A percentile compares a stretch with the other conserved stretches of the same genome.
These are phyloP conservation scores for Suillus luteus DNA, from an alignment of 768 basidiomycete species.

Conservation along the genomic window DNA sequence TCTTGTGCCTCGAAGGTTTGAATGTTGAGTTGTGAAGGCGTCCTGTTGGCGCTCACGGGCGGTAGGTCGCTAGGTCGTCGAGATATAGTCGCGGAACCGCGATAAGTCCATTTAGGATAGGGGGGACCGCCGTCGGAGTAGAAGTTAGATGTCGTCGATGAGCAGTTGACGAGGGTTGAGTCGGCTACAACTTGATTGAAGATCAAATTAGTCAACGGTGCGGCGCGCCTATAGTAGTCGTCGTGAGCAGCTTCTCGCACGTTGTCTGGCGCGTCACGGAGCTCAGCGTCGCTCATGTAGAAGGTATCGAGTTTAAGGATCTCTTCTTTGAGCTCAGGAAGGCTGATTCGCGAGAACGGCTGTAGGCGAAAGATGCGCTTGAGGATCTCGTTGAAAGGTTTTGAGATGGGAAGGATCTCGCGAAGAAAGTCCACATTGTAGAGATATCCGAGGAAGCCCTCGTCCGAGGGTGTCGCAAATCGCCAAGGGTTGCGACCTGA, in stretches of 20 bases:
- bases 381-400: slow-evolving; percentile 62
- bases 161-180: slow-evolving; percentile 4
- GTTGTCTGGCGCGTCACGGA: slow-evolving; percentile 32
- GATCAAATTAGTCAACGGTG: slow-evolving; percentile 4
- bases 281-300: slow-evolving; percentile 55
- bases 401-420: slow-evolving; percentile 72
- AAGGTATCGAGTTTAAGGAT: slow-evolving; percentile 61
- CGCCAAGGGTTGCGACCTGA: slow-evolving; percentile 76
- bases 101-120: slow-evolving; percentile 3
- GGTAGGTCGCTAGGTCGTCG: background rate
- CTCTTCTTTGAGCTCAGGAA: slow-evolving; percentile 58
- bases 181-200: slow-evolving; percentile 7
- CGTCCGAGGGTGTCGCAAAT: slow-evolving; percentile 64
- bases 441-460: slow-evolving; percentile 66
- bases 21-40: background rate
- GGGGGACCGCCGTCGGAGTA: slow-evolving; percentile 8
- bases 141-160: slow-evolving; percentile 4
- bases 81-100: background rate
- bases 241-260: slow-evolving; percentile 1
- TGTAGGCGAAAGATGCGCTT: slow-evolving; percentile 73
- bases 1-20: background rate
- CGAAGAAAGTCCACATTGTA: slow-evolving; percentile 64
- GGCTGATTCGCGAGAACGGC: slow-evolving; percentile 59
- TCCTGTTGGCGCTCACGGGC: background rate
- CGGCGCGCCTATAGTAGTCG: background rate